Evolutionary conservation across 805 yeast genomes (phyloP).

Genomic region (Metschnikowia proteae): DNA sequence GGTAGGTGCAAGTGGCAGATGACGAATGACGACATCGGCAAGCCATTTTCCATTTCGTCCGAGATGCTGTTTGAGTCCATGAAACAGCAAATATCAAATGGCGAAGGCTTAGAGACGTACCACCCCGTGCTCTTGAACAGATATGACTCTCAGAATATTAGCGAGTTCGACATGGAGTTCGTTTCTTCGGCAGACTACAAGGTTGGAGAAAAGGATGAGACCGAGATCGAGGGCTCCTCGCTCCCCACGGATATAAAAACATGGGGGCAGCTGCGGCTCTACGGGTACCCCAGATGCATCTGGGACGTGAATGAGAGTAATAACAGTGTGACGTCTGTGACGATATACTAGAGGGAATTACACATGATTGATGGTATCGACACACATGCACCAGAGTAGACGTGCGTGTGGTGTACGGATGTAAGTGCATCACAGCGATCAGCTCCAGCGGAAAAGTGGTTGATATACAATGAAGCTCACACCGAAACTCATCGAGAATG

Average conservation of each 20-base stretch:
- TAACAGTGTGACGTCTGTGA: slow-evolving; percentile 35
- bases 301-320: slow-evolving; percentile 42
- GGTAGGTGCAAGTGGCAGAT: slow-evolving; percentile 47
- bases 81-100: background rate
- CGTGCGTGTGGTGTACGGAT: background rate
- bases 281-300: slow-evolving; percentile 38
- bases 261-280: slow-evolving; percentile 43
- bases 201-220: background rate
- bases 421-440: background rate
- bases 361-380: no score
- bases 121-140: slow-evolving; percentile 37
- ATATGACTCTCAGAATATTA: slow-evolving; percentile 36
- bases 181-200: slow-evolving; percentile 23
- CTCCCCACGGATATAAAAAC: slow-evolving; percentile 23
- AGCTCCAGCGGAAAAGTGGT: background rate
- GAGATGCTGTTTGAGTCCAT: slow-evolving; percentile 26
- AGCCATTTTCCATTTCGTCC: slow-evolving; percentile 19
- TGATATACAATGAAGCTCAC: slow-evolving; percentile 33
- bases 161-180: slow-evolving; percentile 34
- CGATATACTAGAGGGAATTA: slow-evolving; percentile 26
- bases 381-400: background rate
- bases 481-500: slow-evolving; percentile 26
- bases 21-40: slow-evolving; percentile 8
- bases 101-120: slow-evolving; percentile 21
- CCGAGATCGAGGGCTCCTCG: slow-evolving; percentile 11